Conservation (phyloP, 345 rosid genomes). For the Streptanthus diversifolius region DNA sequence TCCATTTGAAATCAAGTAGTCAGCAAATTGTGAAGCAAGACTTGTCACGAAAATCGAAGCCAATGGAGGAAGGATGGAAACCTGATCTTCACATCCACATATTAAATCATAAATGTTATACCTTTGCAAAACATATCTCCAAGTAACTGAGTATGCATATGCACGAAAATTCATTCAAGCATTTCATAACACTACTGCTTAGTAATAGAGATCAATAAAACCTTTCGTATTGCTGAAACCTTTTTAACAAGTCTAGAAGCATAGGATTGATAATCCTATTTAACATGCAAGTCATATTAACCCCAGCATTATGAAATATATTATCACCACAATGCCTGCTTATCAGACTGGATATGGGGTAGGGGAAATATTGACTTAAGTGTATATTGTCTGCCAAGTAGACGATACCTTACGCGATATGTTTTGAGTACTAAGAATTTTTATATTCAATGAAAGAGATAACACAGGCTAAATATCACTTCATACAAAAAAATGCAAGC, state of each 20-base stretch:
- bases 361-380: neutral
- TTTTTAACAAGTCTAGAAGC: neutral
- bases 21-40: constrained; percentile 81
- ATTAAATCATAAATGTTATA: constrained; percentile 13
- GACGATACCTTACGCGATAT: neutral
- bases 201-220: neutral
- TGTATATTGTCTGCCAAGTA: neutral
- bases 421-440: neutral
- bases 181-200: neutral
- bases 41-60: constrained; percentile 78
- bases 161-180: neutral
- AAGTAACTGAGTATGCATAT: neutral
- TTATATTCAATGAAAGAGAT: neutral
- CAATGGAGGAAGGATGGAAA: constrained; percentile 94
- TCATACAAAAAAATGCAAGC: neutral
- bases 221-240: neutral
- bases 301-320: neutral
- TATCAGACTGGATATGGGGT: neutral
- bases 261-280: neutral
- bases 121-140: constrained; percentile 3
- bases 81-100: constrained; percentile 52
- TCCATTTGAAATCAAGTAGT: constrained; percentile 73
- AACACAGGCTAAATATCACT: neutral
- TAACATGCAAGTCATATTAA: neutral
- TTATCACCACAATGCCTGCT: neutral